Base-by-base conservation (phyloP, 306 rosid species). In the Vigna nakashimae region DNA sequence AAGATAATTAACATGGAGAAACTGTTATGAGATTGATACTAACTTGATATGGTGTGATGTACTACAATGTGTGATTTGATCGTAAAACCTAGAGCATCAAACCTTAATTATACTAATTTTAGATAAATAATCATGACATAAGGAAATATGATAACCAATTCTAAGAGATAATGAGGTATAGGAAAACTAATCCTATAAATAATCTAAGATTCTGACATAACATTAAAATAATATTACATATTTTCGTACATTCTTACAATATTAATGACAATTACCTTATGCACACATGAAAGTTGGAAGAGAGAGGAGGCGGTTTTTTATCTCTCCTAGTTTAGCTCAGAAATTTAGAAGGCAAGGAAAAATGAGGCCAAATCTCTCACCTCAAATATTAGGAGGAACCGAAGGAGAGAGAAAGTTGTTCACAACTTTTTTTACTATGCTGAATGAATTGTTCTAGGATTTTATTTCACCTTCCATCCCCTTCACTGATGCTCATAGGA, bases 261-360 rank as follows among this genome's bases (percentile, higher is more conserved):
- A 40, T 51, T 50, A 63, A 53, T 46, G 75, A 65, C 58, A 46
- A 9, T 32, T 52, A 63, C 42, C 28, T 66, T 58, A 32, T 34
- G 74, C 63, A 71, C 32, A 46, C 77, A 75, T 43, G 63, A 50
- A 63, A 22, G 16, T 32, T 9, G 67, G 45, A 15, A 6, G 20
- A 38, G 4, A 28, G 20, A 20, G 20, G 9, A 58, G 1, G 40
- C 8, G 15, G 2, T 56, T 56, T 59, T 28, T 30, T 30, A 60
- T 30, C 43, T 28, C 30, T 30, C 20, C 66, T 2, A 1, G 2
- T 58, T 15, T 62, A 30, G 45, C 9, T 62, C 45, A 62, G 45
- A 62, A 26, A 26, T 26, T 15, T 15, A 59, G 22, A 60, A 9
- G 26, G 22, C 32, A 60, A 6, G 22, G 67, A 20, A 12, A 62